Evolutionary conservation across 352 stramenopile genomes (phyloP).

Genomic region (Aphanomyces astaci): DNA sequence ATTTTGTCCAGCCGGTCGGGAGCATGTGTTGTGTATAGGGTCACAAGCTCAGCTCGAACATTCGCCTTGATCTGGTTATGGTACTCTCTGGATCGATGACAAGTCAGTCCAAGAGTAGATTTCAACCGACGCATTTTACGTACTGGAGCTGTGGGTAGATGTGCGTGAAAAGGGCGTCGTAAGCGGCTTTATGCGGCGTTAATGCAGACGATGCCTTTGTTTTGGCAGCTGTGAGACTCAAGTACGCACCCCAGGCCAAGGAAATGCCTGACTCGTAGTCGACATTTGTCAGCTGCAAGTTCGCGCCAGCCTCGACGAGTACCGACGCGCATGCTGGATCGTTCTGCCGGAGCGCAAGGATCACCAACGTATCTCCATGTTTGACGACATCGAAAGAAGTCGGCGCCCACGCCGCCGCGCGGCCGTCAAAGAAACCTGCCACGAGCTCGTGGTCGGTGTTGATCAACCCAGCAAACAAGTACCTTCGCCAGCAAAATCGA

Average conservation of each 20-base stretch:
- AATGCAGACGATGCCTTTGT: neutral
- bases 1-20: constrained; percentile 52
- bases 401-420: neutral
- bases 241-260: constrained; percentile 31
- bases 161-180: constrained; percentile 30
- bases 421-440: constrained; percentile 49
- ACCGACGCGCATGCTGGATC: constrained; percentile 31
- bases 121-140: too few relatives aligned
- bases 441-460: neutral
- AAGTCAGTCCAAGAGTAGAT: too few relatives aligned
- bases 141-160: constrained; percentile 28
- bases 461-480: neutral
- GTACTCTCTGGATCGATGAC: constrained; percentile 25
- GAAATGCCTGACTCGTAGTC: constrained; percentile 32
- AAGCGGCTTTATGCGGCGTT: constrained; percentile 22
- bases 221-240: neutral
- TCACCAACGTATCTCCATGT: constrained; percentile 45
- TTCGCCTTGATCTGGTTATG: constrained; percentile 26
- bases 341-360: constrained; percentile 39
- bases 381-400: constrained; percentile 36
- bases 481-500: constrained; percentile 21
- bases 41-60: constrained; percentile 29
- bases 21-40: constrained; percentile 39
- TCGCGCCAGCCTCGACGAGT: constrained; percentile 33
- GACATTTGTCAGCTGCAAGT: constrained; percentile 29